Percentiles rank a stretch among this genome's conserved stretches.
Evolutionary conservation across 331 rosid genomes (phyloP).

Genomic region (Cydonia oblonga): DNA sequence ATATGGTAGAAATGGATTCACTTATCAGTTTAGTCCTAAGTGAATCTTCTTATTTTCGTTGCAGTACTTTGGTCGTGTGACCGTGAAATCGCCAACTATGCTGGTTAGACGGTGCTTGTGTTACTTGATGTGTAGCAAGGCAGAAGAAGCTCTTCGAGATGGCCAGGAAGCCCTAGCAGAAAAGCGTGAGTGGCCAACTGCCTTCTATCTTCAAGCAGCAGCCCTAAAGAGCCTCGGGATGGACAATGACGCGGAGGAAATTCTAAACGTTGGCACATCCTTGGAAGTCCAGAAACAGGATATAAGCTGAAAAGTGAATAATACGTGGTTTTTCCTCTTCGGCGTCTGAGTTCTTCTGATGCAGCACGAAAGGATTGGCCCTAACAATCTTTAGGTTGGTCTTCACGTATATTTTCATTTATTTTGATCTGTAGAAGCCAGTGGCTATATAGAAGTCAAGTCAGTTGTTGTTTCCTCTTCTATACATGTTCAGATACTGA

Average conservation of each 20-base stretch:
- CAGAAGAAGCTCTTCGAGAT: conserved; percentile 32
- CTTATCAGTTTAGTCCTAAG: not conserved
- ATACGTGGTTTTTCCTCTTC: conserved; percentile 2
- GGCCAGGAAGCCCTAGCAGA: conserved; percentile 35
- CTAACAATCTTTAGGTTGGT: not conserved
- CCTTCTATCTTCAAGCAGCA: conserved; percentile 34
- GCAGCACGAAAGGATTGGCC: not conserved
- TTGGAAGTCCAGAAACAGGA: conserved; percentile 17
- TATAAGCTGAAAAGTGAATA: conserved; percentile 14
- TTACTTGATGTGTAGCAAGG: conserved; percentile 24
- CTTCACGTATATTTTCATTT: not conserved
- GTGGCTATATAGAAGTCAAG: not conserved
- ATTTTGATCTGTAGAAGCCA: not conserved
- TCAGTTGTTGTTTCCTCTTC: not conserved
- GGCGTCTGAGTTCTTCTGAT: not conserved
- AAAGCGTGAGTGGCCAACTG: conserved; percentile 30
- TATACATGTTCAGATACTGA: not conserved
- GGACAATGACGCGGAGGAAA: conserved; percentile 29
- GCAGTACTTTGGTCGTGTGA: conserved; percentile 28
- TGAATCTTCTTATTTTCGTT: not conserved
- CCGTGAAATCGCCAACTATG: conserved; percentile 25
- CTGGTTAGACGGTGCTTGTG: conserved; percentile 31
- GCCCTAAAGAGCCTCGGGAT: conserved; percentile 30
- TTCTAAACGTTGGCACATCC: conserved; percentile 25
- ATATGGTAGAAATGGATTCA: not conserved